Evolutionary conservation across 2,329 filamentous ascomycete genomes (phyloP).

Genomic region (Colletotrichum sp.): DNA sequence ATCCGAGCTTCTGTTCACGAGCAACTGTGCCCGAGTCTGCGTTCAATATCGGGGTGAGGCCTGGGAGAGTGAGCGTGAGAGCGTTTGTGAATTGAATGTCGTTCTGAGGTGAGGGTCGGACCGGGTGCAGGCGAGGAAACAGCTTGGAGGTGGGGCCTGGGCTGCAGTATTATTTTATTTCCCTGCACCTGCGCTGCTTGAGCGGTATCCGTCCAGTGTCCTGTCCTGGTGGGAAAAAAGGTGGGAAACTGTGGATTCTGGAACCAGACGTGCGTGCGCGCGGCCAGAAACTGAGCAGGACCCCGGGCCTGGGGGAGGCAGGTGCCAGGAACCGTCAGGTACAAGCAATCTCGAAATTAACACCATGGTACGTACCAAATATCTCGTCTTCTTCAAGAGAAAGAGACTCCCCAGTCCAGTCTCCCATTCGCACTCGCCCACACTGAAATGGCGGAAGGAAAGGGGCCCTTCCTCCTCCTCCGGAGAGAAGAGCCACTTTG

Average conservation of each 20-base stretch:
- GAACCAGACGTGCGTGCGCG: constrained; percentile 3
- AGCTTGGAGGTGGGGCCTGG: background rate
- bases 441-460: background rate
- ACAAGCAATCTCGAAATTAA: background rate
- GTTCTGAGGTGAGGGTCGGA: background rate
- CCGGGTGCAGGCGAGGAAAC: constrained; percentile 2
- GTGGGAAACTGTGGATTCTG: constrained; percentile 8
- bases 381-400: background rate
- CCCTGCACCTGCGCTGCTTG: background rate
- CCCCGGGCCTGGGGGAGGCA: background rate
- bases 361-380: background rate
- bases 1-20: background rate
- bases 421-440: background rate
- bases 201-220: background rate
- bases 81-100: background rate
- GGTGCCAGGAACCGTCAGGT: background rate
- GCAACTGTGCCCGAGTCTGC: background rate
- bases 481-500: background rate
- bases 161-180: background rate
- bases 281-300: background rate
- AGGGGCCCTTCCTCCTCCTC: background rate
- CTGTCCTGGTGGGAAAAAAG: background rate
- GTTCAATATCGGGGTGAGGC: background rate
- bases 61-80: background rate
- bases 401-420: background rate